These are phyloP conservation scores for Alternaria viburni DNA, from an alignment of 2,329 filamentous ascomycete genomes.

Conservation along the genomic window DNA sequence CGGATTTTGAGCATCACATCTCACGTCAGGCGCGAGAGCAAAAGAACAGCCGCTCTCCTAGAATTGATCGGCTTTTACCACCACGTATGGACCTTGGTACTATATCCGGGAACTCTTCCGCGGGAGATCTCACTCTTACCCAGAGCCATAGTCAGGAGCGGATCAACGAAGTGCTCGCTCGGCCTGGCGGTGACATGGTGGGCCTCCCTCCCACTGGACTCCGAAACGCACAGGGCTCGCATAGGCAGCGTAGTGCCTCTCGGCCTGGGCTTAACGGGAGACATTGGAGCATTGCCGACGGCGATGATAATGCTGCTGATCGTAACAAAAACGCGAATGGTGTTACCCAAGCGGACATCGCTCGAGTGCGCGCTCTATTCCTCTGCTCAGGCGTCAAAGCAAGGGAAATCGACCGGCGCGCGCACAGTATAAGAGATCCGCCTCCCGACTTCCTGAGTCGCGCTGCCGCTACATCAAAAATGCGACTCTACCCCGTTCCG, in stretches of 20 bases:
- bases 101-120: conserved; percentile 32
- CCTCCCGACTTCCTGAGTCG: conserved; percentile 45
- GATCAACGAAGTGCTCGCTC: conserved; percentile 41
- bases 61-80: conserved; percentile 55
- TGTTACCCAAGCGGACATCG: conserved; percentile 71
- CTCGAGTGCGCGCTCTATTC: conserved; percentile 76
- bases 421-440: conserved; percentile 54
- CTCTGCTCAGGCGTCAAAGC: conserved; percentile 90
- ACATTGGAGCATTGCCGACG: conserved; percentile 65
- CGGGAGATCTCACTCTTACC: conserved; percentile 28
- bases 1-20: conserved; percentile 48
- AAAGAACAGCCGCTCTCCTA: conserved; percentile 47
- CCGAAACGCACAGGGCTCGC: conserved; percentile 18
- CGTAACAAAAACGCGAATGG: conserved; percentile 32
- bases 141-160: conserved; percentile 32
- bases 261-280: conserved; percentile 51
- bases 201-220: conserved; percentile 41
- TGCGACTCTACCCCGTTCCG: conserved; percentile 53
- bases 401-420: conserved; percentile 74
- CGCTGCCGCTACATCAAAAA: conserved; percentile 53
- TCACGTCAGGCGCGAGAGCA: conserved; percentile 50
- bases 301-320: conserved; percentile 37
- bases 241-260: conserved; percentile 33
- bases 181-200: conserved; percentile 36
- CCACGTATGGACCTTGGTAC: conserved; percentile 57